Evolutionary conservation across 257 asterid species (phyloP).

Genomic region (Capsicum chinense): DNA sequence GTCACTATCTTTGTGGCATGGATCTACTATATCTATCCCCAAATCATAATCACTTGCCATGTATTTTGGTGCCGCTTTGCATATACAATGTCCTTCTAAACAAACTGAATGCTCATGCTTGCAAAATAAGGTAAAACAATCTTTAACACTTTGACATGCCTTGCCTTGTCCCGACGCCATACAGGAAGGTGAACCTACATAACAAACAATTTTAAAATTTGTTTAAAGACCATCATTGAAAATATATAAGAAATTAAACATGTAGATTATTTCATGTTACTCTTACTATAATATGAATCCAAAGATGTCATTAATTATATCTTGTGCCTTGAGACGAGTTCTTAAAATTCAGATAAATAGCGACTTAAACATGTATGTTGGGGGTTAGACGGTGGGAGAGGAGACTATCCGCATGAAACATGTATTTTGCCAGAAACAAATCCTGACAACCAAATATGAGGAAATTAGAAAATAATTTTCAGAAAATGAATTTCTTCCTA

Average conservation of each 20-base stretch:
- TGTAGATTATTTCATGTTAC: not conserved
- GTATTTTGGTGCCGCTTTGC: not conserved
- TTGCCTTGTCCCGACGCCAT: not conserved
- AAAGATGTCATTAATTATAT: not conserved
- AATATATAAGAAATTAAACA: not conserved
- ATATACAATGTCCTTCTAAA: not conserved
- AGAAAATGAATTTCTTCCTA: not conserved
- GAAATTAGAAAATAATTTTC: not conserved
- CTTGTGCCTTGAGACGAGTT: too few species aligned
- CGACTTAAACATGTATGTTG: not conserved
- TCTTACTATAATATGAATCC: too few species aligned
- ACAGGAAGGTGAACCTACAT: not conserved
- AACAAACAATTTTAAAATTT: not conserved
- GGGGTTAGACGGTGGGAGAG: not conserved
- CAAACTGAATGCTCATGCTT: slow-evolving; percentile 7
- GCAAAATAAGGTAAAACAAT: not conserved
- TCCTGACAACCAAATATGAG: not conserved
- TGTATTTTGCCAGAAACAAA: not conserved
- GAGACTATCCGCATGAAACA: not conserved
- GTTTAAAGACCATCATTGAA: not conserved
- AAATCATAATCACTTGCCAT: not conserved
- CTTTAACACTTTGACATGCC: slow-evolving; percentile 5
- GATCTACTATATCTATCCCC: not conserved
- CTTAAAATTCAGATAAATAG: not conserved
- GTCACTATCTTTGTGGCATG: not conserved